phyloP scores from a whole-genome alignment of 2,329 filamentous ascomycete species.

The Fonsecaea multimorphosa region DNA sequence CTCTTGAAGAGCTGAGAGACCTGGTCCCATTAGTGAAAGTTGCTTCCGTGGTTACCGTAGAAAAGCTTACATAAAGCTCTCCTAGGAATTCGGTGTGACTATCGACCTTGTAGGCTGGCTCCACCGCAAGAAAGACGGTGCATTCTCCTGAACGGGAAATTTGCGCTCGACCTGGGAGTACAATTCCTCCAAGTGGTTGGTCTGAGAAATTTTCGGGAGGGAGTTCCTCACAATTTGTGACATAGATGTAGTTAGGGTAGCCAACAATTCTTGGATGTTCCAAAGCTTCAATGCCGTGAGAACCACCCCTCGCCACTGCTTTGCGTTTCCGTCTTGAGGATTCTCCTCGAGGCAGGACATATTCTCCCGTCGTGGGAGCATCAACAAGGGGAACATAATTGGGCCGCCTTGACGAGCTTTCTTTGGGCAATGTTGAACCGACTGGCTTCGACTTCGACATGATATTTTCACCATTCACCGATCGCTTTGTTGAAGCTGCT shows the following conservation, averaged over 20 bases:
- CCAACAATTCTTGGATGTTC: slow-evolving; percentile 3
- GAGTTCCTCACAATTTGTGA: background rate
- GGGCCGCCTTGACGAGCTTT: background rate
- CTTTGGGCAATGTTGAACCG: background rate
- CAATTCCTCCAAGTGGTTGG: background rate
- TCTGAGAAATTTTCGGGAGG: background rate
- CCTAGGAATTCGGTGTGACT: background rate
- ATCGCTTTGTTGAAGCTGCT: background rate
- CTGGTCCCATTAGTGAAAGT: background rate
- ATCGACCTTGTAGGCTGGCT: background rate
- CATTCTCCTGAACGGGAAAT: background rate
- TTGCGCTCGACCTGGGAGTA: background rate
- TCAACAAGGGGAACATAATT: slow-evolving; percentile 1
- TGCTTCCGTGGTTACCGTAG: background rate
- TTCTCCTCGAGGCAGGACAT: background rate
- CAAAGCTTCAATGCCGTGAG: slow-evolving; percentile 1
- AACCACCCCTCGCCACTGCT: background rate
- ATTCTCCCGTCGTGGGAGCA: background rate
- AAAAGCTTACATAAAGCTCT: background rate
- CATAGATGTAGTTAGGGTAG: background rate
- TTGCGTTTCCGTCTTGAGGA: background rate
- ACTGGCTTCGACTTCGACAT: background rate
- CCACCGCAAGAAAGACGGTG: background rate
- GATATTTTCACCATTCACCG: background rate
- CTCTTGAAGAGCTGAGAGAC: background rate